A percentile compares a stretch with the other conserved stretches of the same genome.
Evolutionary conservation across 1,284 basidiomycete genomes (phyloP).

Genomic region (Boletus sp.): DNA sequence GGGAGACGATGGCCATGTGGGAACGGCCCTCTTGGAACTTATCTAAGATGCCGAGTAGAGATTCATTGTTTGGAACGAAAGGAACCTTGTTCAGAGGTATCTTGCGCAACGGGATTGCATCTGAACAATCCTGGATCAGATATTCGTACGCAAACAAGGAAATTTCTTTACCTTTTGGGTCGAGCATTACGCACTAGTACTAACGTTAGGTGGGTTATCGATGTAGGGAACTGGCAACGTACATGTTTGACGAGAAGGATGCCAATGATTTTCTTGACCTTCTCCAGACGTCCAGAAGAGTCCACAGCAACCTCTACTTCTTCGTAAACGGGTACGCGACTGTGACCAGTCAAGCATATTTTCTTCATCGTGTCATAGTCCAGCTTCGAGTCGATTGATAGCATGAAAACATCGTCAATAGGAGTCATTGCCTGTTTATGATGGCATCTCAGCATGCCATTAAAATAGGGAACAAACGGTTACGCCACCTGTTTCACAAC

Average conservation of each 20-base stretch:
- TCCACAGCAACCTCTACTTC: slow-evolving; percentile 36
- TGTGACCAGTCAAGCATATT: slow-evolving; percentile 53
- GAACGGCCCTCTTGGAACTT: slow-evolving; percentile 88
- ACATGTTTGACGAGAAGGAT: slow-evolving; percentile 49
- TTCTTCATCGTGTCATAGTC: slow-evolving; percentile 50
- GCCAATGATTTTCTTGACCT: slow-evolving; percentile 49
- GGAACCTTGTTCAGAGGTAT: slow-evolving; percentile 84
- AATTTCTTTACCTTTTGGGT: slow-evolving; percentile 67
- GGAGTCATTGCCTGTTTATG: slow-evolving; percentile 30
- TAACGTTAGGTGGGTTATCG: neutral
- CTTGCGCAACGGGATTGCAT: slow-evolving; percentile 72
- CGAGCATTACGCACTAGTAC: slow-evolving; percentile 73
- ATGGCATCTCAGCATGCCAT: neutral
- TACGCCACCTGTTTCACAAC: slow-evolving; percentile 45
- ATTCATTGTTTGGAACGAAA: slow-evolving; percentile 81
- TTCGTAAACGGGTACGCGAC: slow-evolving; percentile 44
- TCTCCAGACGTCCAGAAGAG: slow-evolving; percentile 26
- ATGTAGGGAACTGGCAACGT: slow-evolving; percentile 4
- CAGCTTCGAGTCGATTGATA: slow-evolving; percentile 48
- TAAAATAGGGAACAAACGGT: neutral
- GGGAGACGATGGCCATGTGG: slow-evolving; percentile 87
- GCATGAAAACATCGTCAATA: slow-evolving; percentile 44
- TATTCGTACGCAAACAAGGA: neutral
- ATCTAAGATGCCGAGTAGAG: slow-evolving; percentile 83
- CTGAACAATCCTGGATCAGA: slow-evolving; percentile 35